These are phyloP conservation scores for Zygnema circumcarinatum DNA, from an alignment of 139 green algal genomes.

Conservation along the genomic window DNA sequence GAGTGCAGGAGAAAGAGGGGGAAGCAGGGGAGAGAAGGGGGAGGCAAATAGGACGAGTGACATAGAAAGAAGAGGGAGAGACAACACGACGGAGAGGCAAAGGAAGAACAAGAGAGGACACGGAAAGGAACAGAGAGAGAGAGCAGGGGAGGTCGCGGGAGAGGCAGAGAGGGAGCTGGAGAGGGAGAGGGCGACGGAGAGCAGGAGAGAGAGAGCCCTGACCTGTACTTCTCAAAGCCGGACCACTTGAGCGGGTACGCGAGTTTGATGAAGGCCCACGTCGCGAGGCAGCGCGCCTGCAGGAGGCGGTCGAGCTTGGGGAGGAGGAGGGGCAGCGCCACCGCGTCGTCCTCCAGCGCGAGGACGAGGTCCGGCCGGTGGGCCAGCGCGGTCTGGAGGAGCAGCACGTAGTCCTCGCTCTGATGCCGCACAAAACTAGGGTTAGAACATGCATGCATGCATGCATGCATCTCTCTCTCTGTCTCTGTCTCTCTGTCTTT, in stretches of 20 bases:
- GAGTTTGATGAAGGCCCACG: too few relatives aligned
- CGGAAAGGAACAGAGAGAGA: not conserved
- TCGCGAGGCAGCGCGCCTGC: too few relatives aligned
- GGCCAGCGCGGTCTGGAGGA: not conserved
- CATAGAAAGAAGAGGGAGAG: not conserved
- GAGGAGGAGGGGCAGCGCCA: not conserved
- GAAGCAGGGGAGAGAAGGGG: not conserved
- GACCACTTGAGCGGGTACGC: not conserved
- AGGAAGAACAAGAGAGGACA: not conserved
- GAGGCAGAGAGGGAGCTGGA: not conserved
- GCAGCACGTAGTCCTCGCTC: not conserved
- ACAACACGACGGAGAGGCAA: not conserved
- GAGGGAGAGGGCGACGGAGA: not conserved
- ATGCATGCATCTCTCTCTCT: slow-evolving; percentile 2
- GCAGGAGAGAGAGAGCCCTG: not conserved
- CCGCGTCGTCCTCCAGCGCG: not conserved
- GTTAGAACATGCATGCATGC: slow-evolving; percentile 13
- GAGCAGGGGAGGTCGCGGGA: not conserved
- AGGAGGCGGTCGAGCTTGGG: not conserved
- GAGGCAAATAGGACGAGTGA: not conserved
- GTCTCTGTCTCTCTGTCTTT: not conserved
- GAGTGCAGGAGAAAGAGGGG: not conserved
- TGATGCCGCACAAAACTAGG: too few relatives aligned
- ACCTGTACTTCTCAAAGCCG: not conserved
- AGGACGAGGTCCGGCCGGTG: not conserved